Conservation (phyloP, 805 yeast species). For the Lachancea sp. region DNA sequence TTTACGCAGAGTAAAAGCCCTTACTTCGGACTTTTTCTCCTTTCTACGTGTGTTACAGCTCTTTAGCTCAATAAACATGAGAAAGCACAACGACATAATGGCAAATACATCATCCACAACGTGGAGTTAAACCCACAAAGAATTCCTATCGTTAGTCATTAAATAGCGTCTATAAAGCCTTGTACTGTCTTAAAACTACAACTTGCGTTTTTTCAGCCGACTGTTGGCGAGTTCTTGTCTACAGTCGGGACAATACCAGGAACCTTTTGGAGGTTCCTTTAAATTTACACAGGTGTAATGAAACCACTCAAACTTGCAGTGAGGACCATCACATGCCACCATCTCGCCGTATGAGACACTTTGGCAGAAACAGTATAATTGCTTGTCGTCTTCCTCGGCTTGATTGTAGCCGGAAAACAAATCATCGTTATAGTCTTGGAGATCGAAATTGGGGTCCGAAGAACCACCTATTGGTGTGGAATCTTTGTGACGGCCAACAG, state of each 20-base stretch:
- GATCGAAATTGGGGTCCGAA: slow-evolving; percentile 16
- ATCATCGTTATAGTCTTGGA: slow-evolving; percentile 30
- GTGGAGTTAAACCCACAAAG: background rate
- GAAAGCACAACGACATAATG: background rate
- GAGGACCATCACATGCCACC: slow-evolving; percentile 93
- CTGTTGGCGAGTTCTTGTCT: slow-evolving; percentile 33
- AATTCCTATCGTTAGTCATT: slow-evolving; percentile 1
- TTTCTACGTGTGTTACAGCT: no score
- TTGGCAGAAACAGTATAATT: slow-evolving; percentile 83
- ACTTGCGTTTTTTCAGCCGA: slow-evolving; percentile 24
- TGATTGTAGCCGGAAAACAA: slow-evolving; percentile 30
- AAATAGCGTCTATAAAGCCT: background rate
- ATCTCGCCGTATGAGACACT: slow-evolving; percentile 91
- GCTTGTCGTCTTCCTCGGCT: slow-evolving; percentile 55
- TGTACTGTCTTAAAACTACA: background rate
- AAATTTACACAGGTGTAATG: slow-evolving; percentile 94
- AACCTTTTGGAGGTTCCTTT: slow-evolving; percentile 80
- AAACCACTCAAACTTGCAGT: slow-evolving; percentile 90
- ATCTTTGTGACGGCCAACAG: slow-evolving; percentile 7
- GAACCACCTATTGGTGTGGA: slow-evolving; percentile 8
- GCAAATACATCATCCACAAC: no score
- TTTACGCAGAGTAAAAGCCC: no score
- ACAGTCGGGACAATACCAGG: slow-evolving; percentile 94
- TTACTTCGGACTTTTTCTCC: no score
- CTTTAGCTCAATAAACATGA: no score